Percentiles rank a stretch among this genome's conserved stretches.
Evolutionary conservation across 768 basidiomycete species (phyloP).

Genomic region (Russula sp.): DNA sequence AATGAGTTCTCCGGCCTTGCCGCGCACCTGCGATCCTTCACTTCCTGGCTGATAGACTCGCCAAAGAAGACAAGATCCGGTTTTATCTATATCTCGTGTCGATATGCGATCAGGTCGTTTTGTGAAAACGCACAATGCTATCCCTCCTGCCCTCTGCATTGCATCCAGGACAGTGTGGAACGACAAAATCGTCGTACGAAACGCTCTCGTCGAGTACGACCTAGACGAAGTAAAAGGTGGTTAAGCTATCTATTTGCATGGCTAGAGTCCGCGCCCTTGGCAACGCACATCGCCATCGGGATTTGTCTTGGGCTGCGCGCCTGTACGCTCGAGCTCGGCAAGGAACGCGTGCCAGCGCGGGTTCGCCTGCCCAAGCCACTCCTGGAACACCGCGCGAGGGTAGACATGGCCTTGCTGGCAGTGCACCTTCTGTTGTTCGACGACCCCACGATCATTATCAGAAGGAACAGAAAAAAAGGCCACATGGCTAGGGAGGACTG

Average conservation of each 20-base stretch:
- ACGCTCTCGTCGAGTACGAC: conserved; percentile 72
- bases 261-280: not conserved
- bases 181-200: conserved; percentile 67
- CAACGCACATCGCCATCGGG: conserved; percentile 84
- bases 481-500: conserved; percentile 21
- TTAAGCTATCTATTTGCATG: not conserved
- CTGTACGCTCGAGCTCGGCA: conserved; percentile 54
- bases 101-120: conserved; percentile 21
- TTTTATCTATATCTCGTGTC: conserved; percentile 48
- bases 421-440: conserved; percentile 58
- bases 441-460: not conserved
- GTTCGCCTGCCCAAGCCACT: conserved; percentile 63
- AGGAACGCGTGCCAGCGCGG: conserved; percentile 72
- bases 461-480: not conserved
- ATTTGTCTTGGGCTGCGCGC: conserved; percentile 67
- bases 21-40: conserved; percentile 64
- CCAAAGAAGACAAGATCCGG: conserved; percentile 86
- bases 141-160: conserved; percentile 49
- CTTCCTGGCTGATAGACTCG: conserved; percentile 65
- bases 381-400: conserved; percentile 65
- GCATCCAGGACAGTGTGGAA: conserved; percentile 75
- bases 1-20: conserved; percentile 26
- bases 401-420: conserved; percentile 70
- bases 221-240: conserved; percentile 33
- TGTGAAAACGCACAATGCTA: conserved; percentile 43